Evolutionary conservation across 1,284 basidiomycete species (phyloP), one percentile per base, ranked within the genome.

Genomic region (Trametes hirsuta): DNA sequence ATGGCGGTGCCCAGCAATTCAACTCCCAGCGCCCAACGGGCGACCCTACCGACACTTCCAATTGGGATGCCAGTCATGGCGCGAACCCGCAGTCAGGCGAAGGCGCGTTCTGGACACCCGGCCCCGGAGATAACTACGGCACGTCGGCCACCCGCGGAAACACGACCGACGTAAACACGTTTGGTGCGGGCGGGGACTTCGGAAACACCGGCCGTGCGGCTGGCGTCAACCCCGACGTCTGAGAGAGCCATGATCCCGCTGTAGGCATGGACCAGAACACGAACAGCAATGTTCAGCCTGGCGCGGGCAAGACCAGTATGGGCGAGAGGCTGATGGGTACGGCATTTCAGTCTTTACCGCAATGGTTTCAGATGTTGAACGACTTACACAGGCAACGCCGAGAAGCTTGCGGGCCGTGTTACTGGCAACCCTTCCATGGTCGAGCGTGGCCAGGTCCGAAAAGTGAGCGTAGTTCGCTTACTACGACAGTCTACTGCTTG

Each of bases 281-380:
- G 55, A 36, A 39, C 39, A 44, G 58, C 30, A 44, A 35, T 6
- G 44, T 46, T 24, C 41, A n/a, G 10, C 49, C 56, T n/a, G 61
- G 55, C n/a, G 49, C 50, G 15, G 59, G 58, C 2, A 66, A 69
- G 49, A 53, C 69, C 14, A 63, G 64, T n/a, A 41, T 68, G 48
- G 67, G 67, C 40, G 67, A 70, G n/a, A 57, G 61, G 1, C 21
- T 71, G 40, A 69, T 61, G 55, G 69, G 69, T 70, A 34, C 10
- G 64, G 36, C n/a, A 15, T 8, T 12, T 51, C 37, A 4, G 36
- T 24, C 14, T 35, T 1, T 9, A 11, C 1, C 5, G 4, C 15
- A n/a, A 6, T 44, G 22, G 9, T 14, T 11, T n/a, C 15, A 12
- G 51, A 34, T 37, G 36, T n/a, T 51, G 22, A 57, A 10, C n/a